Base-by-base conservation (phyloP, 2,329 filamentous ascomycete species). In the Aspergillus clavatus region DNA sequence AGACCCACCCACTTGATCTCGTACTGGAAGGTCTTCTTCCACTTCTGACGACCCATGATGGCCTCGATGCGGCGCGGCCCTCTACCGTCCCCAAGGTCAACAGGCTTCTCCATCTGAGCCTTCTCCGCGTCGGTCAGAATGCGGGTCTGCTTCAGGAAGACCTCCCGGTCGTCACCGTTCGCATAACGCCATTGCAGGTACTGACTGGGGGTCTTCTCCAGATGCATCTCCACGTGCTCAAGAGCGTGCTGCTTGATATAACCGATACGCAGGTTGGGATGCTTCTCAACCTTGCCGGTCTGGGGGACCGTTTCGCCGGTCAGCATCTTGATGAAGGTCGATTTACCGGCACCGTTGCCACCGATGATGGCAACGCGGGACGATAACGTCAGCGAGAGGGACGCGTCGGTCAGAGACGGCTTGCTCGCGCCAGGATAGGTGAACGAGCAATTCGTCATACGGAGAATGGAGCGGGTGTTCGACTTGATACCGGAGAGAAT, bases 221-320 rank as follows among this genome's bases (percentile, higher is more conserved):
- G 77, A 65, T 98, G 93, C 91, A 96, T 95, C 73, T 98, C 91
- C 8, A 98, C 93, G 81, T 98, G 93, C 77, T 98, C 93, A 10
- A 98, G 79, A 36, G 93, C 93, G 70, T 98, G 93, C 75, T 98
- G 93, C 76, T 97, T 97, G 76, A 98, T 97, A 76, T 98, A 98
- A 43, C 93, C 93, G 60, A 98, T 96, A 78, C 93, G 90, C 63
- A 98, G 74, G 69, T 98, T 98, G 56, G 93, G 93, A 69, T 98
- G 93, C 77, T 97, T 97, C 77, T 97, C 90, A 19, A 98, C 93
- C 66, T 83, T 88, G 52, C 93, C 93, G 16, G 72, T 71, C 51
- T 86, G 86, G 12, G 88, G 93, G 55, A 96, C 84, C 16, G 84
- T 82, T 69, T 97, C 93, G 57, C 91, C 93, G 8, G 93, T 98